Evolutionary conservation across 1,284 basidiomycete species (phyloP).

Genomic region (Puccinia coronata): DNA sequence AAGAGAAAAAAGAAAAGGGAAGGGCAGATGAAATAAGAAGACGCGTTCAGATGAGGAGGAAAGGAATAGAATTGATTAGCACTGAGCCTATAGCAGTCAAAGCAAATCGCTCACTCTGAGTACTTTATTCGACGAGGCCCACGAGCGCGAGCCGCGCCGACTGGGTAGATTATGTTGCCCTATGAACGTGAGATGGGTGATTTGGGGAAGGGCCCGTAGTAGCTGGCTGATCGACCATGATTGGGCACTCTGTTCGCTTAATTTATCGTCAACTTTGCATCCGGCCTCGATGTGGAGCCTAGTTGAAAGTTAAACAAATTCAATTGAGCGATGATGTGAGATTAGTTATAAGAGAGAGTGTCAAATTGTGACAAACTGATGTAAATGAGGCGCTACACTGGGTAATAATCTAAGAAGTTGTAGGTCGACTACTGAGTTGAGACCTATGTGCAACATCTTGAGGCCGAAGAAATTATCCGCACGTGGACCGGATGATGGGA

Average conservation of each 20-base stretch:
- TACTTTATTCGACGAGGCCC: conserved; percentile 15
- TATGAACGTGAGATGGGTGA: conserved; percentile 39
- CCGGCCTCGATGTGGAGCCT: conserved; percentile 48
- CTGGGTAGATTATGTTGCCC: conserved; percentile 37
- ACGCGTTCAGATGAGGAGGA: neutral
- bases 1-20: neutral
- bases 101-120: conserved; percentile 22
- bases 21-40: neutral
- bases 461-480: conserved; percentile 9
- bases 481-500: neutral
- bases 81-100: neutral
- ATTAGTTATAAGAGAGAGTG: neutral
- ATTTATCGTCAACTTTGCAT: conserved; percentile 33
- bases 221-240: conserved; percentile 29
- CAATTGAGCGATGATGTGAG: neutral
- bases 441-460: conserved; percentile 36
- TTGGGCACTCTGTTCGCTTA: neutral
- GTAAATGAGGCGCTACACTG: conserved; percentile 24
- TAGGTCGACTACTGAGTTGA: conserved; percentile 29
- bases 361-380: conserved; percentile 22
- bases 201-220: conserved; percentile 9
- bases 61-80: neutral
- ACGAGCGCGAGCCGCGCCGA: conserved; percentile 1
- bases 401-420: conserved; percentile 37
- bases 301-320: neutral